Conservation (phyloP, 306 rosid genomes). For the peach (Prunus persica) region Prunus_persica_NCBIv2 NC_034010.1:24322001-24322500, state of each 20-base stretch:
- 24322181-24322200: not conserved
- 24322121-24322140: not conserved
- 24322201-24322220: not conserved
- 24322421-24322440: conserved; percentile 31
- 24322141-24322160: not conserved
- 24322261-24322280: conserved; percentile 38
- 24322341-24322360: conserved; percentile 37
- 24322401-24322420: conserved; percentile 34
- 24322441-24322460: conserved; percentile 52
- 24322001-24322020: too few relatives aligned
- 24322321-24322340: conserved; percentile 33
- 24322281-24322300: conserved; percentile 38
- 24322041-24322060: too few relatives aligned
- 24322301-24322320: conserved; percentile 43
- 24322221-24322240: not conserved
- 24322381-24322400: conserved; percentile 21
- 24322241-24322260: conserved; percentile 23
- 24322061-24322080: too few relatives aligned
- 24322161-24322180: not conserved
- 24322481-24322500: conserved; percentile 49
- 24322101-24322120: not conserved
- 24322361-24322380: conserved; percentile 11
- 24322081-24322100: not conserved
- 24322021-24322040: too few relatives aligned
- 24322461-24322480: conserved; percentile 46